Evolutionary conservation across 1,284 basidiomycete species (phyloP).

Genomic region (Pisolithus thermaeus): DNA sequence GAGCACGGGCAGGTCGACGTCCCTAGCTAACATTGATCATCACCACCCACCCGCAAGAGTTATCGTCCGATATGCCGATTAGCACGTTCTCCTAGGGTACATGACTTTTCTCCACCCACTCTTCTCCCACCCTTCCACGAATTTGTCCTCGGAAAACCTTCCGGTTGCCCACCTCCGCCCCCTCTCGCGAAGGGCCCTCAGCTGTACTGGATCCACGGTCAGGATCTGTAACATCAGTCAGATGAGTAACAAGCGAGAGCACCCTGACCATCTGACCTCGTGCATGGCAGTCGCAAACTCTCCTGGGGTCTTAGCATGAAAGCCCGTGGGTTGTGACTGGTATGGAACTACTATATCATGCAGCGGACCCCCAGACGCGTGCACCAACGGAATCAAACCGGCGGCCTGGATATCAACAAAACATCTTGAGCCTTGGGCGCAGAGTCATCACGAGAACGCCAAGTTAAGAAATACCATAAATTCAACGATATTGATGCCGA

Average conservation of each 20-base stretch:
- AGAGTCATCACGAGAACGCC: neutral
- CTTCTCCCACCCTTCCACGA: slow-evolving; percentile 68
- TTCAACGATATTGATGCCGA: slow-evolving; percentile 97
- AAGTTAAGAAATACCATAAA: slow-evolving; percentile 66
- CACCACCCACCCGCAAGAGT: too few relatives aligned
- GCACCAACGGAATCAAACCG: slow-evolving; percentile 87
- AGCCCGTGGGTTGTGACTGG: slow-evolving; percentile 53
- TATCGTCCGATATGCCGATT: too few relatives aligned
- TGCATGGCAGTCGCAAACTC: slow-evolving; percentile 72
- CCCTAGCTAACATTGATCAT: too few relatives aligned
- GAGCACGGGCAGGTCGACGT: too few relatives aligned
- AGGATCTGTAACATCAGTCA: slow-evolving; percentile 31
- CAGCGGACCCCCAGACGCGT: slow-evolving; percentile 90
- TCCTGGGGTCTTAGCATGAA: slow-evolving; percentile 68
- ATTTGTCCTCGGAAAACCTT: slow-evolving; percentile 73
- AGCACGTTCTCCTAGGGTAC: slow-evolving; percentile 3
- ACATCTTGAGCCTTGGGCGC: slow-evolving; percentile 11
- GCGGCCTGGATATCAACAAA: slow-evolving; percentile 59
- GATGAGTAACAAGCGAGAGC: neutral
- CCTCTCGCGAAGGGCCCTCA: slow-evolving; percentile 57
- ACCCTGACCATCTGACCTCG: slow-evolving; percentile 33
- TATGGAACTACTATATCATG: slow-evolving; percentile 87
- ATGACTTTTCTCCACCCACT: slow-evolving; percentile 45
- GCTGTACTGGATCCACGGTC: slow-evolving; percentile 48
- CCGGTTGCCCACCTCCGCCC: slow-evolving; percentile 67